Base-by-base conservation (phyloP, 495 filamentous ascomycete genomes). In the Lophiotrema nucula region DNA sequence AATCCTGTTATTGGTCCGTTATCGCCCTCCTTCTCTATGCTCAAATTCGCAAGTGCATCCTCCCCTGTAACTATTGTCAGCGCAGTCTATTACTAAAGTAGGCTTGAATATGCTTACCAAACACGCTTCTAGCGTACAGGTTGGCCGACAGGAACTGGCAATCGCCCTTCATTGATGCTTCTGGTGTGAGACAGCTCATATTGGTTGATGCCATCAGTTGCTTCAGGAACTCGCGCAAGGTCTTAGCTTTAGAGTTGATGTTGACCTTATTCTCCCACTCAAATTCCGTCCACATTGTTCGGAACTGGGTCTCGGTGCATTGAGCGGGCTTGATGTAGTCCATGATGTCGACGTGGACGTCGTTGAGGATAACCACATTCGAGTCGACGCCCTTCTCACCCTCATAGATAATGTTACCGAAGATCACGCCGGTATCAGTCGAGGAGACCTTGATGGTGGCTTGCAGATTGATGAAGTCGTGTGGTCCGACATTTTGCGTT, bases 231-330 rank as follows among this genome's bases (percentile, higher is more conserved):
- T 95, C 92, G 43, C 95, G 83, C 49, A 99, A 78, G 25, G 78
- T 87, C 80, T 95, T 95, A 62, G 90, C 91, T 78, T 97, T 96
- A 62, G 88, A 91, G 35, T 95, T 96, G 76, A 97, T 97, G 76
- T 97, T 97, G 68, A 99, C 93, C 82, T 99, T 99, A 78, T 99
- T 99, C 79, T 99, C 95, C 95, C 95, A 99, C 73, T 99, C 95
- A 60, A 99, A 99, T 68, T 99, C 95, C 27, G 95, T 97, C 95
- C 95, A 99, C 95, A 99, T 99, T 21, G 90, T 95, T 31, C 95
- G 83, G 85, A 99, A 99, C 69, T 97, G 90, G 28, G 92, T 97
- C 78, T 99, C 95, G 13, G 89, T 92, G 78, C 95, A 99, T 38
- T 89, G 81, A 12, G 93, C 95, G 6, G 95, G 95, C 67, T 97